These are phyloP conservation scores for Acidomyces sp. DNA, from an alignment of 495 filamentous ascomycete species.

Conservation along the genomic window DNA sequence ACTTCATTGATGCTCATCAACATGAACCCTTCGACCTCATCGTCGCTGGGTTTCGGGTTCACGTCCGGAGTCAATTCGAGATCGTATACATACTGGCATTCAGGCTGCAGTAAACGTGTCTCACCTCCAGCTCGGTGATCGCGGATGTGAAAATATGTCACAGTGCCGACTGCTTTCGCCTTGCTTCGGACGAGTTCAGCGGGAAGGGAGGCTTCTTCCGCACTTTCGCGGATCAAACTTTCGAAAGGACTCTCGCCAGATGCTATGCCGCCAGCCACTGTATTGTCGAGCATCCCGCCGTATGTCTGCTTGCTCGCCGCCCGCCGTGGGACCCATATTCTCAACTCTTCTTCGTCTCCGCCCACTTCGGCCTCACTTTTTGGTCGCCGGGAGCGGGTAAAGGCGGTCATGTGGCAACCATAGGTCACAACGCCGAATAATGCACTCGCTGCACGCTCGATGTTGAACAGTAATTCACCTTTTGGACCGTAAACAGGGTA, in stretches of 20 bases:
- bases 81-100: constrained; percentile 87
- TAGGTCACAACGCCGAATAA: constrained; percentile 82
- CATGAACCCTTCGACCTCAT: constrained; percentile 78
- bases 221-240: constrained; percentile 70
- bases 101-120: constrained; percentile 74
- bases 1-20: constrained; percentile 64
- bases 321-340: constrained; percentile 74
- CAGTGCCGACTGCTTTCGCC: constrained; percentile 47
- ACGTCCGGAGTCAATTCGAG: constrained; percentile 58
- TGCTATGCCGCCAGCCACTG: constrained; percentile 79
- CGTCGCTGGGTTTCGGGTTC: constrained; percentile 60
- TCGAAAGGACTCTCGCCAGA: constrained; percentile 64
- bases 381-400: constrained; percentile 33
- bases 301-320: constrained; percentile 70
- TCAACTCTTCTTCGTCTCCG: constrained; percentile 43
- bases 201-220: constrained; percentile 80
- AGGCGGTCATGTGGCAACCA: constrained; percentile 81
- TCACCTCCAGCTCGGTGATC: constrained; percentile 71
- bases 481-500: constrained; percentile 67
- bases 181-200: constrained; percentile 50
- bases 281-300: constrained; percentile 81
- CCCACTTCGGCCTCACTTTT: constrained; percentile 10
- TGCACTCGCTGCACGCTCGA: constrained; percentile 65
- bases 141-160: constrained; percentile 78
- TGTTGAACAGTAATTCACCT: constrained; percentile 52